Conservation (phyloP, 163 green algal genomes). For the Trebouxia gelatinosa region DNA sequence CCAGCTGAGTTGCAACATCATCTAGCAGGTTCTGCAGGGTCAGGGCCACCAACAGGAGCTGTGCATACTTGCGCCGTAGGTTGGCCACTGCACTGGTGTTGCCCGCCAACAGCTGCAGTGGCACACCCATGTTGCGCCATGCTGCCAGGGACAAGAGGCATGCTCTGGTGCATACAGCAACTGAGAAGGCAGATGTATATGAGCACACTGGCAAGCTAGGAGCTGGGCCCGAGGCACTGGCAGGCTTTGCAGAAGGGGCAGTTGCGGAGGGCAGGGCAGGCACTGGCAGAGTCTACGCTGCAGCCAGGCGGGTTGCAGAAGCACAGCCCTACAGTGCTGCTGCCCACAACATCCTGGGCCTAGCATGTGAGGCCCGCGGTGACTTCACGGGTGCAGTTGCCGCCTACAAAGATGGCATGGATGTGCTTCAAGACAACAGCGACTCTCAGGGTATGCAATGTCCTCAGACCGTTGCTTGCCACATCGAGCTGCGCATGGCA, state of each 20-base stretch:
- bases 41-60: constrained; percentile 36
- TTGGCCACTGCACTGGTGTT: constrained; percentile 10
- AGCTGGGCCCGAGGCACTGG: constrained; percentile 55
- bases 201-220: constrained; percentile 71
- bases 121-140: background rate
- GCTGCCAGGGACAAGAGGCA: too few relatives aligned
- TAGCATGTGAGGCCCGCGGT: constrained; percentile 47
- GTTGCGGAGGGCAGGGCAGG: constrained; percentile 15
- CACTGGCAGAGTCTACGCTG: constrained; percentile 22
- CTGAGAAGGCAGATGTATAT: constrained; percentile 49
- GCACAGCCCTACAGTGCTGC: constrained; percentile 64
- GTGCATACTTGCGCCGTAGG: constrained; percentile 5
- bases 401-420: background rate
- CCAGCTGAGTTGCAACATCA: constrained; percentile 44
- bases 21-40: constrained; percentile 61
- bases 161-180: too few relatives aligned
- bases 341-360: constrained; percentile 47
- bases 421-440: too few relatives aligned
- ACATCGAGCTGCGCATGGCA: too few relatives aligned
- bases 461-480: too few relatives aligned
- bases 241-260: constrained; percentile 54
- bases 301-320: constrained; percentile 34
- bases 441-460: too few relatives aligned
- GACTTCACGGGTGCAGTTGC: background rate
- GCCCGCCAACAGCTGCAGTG: constrained; percentile 4